Evolutionary conservation across 257 asterid species (phyloP).

Genomic region (Fraxinus excelsior): DNA sequence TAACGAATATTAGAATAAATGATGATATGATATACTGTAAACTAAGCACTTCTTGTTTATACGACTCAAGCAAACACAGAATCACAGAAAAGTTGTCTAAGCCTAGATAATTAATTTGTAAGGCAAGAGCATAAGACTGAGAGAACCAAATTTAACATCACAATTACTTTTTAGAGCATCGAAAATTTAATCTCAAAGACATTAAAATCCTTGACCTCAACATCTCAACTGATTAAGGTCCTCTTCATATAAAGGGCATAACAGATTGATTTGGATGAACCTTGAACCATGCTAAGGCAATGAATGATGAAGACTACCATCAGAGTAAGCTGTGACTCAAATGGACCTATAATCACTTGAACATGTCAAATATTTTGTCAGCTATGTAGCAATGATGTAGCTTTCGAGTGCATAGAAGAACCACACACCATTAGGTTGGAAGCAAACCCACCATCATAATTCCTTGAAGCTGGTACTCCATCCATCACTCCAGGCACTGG

Average conservation of each 20-base stretch:
- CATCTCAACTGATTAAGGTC: neutral
- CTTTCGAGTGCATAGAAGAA: neutral
- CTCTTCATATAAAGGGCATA: neutral
- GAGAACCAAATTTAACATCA: neutral
- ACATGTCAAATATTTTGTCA: neutral
- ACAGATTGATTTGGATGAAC: neutral
- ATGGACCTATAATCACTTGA: neutral
- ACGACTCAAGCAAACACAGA: neutral
- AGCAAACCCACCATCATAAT: constrained; percentile 85
- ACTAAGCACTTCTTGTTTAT: neutral
- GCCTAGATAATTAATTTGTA: neutral
- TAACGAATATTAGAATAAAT: neutral
- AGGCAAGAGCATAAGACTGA: neutral
- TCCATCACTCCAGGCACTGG: constrained; percentile 99
- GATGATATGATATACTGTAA: neutral
- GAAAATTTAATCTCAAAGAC: too few species aligned
- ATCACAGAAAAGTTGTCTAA: neutral
- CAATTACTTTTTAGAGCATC: neutral
- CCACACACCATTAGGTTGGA: constrained; percentile 80
- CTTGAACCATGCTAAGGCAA: neutral
- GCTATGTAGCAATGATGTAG: neutral
- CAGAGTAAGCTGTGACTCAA: neutral
- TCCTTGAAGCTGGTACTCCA: constrained; percentile 89
- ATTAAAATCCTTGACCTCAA: neutral
- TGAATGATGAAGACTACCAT: neutral